These are phyloP conservation scores for Cordyceps farinosa DNA, from an alignment of 2,329 filamentous ascomycete species.

Conservation along the genomic window DNA sequence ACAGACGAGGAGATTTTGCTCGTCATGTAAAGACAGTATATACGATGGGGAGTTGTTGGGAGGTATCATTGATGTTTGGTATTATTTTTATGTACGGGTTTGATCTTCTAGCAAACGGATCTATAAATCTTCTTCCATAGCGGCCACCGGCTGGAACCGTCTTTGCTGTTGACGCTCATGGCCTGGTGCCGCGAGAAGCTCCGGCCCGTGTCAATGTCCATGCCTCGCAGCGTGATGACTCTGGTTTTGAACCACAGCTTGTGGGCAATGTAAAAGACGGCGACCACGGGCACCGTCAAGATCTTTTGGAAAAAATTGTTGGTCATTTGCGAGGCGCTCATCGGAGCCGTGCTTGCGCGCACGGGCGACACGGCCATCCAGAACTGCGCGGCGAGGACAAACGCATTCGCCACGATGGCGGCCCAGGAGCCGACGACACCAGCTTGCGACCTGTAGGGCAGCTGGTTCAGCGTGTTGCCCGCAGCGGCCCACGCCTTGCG, in stretches of 20 bases:
- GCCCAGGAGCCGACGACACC: constrained; percentile 71
- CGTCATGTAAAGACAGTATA: not conserved
- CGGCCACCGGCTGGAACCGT: constrained; percentile 26
- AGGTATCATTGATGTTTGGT: not conserved
- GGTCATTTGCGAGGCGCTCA: constrained; percentile 39
- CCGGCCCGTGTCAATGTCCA: constrained; percentile 74
- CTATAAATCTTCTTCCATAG: constrained; percentile 28
- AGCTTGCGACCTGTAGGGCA: constrained; percentile 70
- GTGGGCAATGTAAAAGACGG: constrained; percentile 61
- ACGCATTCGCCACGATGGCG: constrained; percentile 64
- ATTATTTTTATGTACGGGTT: not conserved
- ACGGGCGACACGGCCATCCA: constrained; percentile 55
- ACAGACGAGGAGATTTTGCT: constrained; percentile 10
- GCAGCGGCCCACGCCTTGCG: constrained; percentile 13
- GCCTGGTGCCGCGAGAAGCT: constrained; percentile 25
- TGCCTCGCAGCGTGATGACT: constrained; percentile 61
- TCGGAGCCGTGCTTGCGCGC: not conserved
- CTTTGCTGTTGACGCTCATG: constrained; percentile 27
- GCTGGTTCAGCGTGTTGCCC: constrained; percentile 64
- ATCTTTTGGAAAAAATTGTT: constrained; percentile 63
- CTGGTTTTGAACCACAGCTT: constrained; percentile 64
- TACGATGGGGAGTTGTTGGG: not conserved
- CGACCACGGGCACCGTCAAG: constrained; percentile 57
- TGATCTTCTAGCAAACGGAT: not conserved
- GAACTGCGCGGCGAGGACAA: constrained; percentile 73